These are phyloP conservation scores for Backusella morwellensis DNA, from an alignment of 192 early-diverging fungal species.

Conservation along the genomic window DNA sequence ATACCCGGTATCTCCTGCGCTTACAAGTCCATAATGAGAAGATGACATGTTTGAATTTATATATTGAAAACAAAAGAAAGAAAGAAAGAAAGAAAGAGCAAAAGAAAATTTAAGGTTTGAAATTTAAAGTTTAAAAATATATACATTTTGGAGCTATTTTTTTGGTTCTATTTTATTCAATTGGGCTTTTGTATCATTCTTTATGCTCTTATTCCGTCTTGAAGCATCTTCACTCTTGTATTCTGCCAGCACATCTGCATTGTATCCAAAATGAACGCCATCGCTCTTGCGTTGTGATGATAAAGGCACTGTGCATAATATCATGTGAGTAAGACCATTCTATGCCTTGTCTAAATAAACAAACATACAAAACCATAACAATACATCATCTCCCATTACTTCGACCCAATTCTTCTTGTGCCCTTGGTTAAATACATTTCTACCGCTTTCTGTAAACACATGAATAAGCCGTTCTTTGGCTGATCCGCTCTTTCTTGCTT, in stretches of 20 bases:
- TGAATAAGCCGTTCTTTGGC: conserved; percentile 15
- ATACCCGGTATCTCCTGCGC: neutral
- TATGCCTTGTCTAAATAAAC: neutral
- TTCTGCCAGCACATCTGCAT: neutral
- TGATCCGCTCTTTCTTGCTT: neutral
- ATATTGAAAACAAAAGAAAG: neutral
- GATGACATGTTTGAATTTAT: neutral
- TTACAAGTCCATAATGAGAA: conserved; percentile 1
- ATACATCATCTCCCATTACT: conserved; percentile 46
- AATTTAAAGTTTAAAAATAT: neutral
- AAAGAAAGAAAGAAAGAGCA: neutral
- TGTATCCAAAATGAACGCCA: conserved; percentile 15
- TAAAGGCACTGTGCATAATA: conserved; percentile 3
- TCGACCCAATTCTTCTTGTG: conserved; percentile 44
- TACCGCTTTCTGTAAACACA: conserved; percentile 28
- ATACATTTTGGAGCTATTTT: neutral
- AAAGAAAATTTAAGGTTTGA: neutral
- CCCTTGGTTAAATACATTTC: conserved; percentile 44
- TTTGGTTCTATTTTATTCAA: neutral
- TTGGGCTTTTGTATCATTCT: neutral
- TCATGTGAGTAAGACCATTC: neutral
- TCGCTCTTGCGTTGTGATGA: neutral
- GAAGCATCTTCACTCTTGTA: neutral
- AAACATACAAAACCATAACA: conserved; percentile 52
- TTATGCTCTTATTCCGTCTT: neutral